Percentiles rank a stretch among this genome's conserved stretches.
These are phyloP conservation scores for Tilletia caries DNA, from an alignment of 1,284 basidiomycete genomes.

Conservation along the genomic window DNA sequence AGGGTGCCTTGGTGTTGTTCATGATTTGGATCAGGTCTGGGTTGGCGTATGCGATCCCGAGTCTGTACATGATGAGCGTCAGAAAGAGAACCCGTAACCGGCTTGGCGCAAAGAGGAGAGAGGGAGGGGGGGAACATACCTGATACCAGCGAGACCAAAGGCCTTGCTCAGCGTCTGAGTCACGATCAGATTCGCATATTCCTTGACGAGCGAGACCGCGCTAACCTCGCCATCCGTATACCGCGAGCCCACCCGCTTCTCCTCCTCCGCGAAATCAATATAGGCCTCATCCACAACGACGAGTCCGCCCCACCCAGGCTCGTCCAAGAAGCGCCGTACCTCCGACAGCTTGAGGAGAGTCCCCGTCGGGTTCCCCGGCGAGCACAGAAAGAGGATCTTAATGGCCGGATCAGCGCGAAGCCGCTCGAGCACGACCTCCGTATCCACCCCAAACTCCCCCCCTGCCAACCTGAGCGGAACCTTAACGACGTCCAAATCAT, in stretches of 20 bases:
- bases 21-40: constrained; percentile 86
- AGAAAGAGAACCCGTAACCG: too few relatives aligned
- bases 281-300: constrained; percentile 96
- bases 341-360: constrained; percentile 74
- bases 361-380: constrained; percentile 94
- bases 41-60: constrained; percentile 85
- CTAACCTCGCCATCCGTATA: constrained; percentile 57
- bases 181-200: constrained; percentile 86
- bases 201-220: constrained; percentile 67
- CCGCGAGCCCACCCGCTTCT: constrained; percentile 39
- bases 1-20: constrained; percentile 94
- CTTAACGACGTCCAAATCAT: constrained; percentile 81
- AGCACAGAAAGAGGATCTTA: constrained; percentile 92
- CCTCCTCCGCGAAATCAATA: constrained; percentile 73
- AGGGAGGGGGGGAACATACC: constrained; percentile 59
- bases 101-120: neutral
- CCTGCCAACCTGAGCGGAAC: constrained; percentile 71
- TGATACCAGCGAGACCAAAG: constrained; percentile 90
- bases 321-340: constrained; percentile 72
- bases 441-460: constrained; percentile 72
- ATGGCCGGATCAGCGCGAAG: constrained; percentile 57
- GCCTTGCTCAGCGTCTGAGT: constrained; percentile 95
- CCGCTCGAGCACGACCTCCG: constrained; percentile 65
- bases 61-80: constrained; percentile 58
- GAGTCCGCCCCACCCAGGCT: constrained; percentile 79